phyloP scores from a whole-genome alignment of 1,284 basidiomycete genomes.

The Stygiomarasmius scandens region DNA sequence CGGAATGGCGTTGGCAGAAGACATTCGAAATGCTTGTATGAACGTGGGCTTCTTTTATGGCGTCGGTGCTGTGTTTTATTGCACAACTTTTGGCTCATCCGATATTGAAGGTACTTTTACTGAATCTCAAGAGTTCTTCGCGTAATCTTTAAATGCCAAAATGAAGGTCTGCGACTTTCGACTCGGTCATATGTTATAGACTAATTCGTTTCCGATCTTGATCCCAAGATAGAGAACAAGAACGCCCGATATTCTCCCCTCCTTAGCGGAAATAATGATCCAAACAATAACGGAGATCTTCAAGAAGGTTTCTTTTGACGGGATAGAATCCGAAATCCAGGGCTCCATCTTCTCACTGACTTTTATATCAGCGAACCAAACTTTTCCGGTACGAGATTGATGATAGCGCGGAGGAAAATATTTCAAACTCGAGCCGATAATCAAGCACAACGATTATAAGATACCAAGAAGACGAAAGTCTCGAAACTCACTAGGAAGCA shows the following conservation, averaged over 20 bases:
- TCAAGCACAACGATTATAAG: too few relatives aligned
- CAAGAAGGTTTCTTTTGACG: conserved; percentile 85
- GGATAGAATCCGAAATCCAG: conserved; percentile 50
- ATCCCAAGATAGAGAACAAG: conserved; percentile 65
- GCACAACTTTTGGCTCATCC: conserved; percentile 6
- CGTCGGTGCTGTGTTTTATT: conserved; percentile 25
- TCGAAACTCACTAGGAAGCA: too few relatives aligned
- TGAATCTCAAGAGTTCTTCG: conserved; percentile 63
- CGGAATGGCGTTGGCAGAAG: conserved; percentile 52
- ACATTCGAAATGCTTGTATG: conserved; percentile 71
- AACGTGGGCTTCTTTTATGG: conserved; percentile 84
- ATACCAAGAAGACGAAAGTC: too few relatives aligned
- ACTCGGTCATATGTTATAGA: not conserved
- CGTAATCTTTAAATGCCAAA: conserved; percentile 58
- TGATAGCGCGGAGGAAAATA: too few relatives aligned
- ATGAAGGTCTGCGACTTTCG: conserved; percentile 45
- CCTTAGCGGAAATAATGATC: conserved; percentile 63
- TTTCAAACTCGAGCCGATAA: too few relatives aligned
- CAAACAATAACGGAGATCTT: conserved; percentile 68
- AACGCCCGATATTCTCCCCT: conserved; percentile 68
- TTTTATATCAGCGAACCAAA: too few relatives aligned
- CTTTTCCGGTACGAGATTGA: too few relatives aligned
- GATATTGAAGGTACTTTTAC: conserved; percentile 49
- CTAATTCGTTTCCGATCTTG: not conserved
- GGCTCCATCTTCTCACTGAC: too few relatives aligned